Conservation (phyloP, 2,329 filamentous ascomycete genomes). For the Lachnellula cervina region DNA sequence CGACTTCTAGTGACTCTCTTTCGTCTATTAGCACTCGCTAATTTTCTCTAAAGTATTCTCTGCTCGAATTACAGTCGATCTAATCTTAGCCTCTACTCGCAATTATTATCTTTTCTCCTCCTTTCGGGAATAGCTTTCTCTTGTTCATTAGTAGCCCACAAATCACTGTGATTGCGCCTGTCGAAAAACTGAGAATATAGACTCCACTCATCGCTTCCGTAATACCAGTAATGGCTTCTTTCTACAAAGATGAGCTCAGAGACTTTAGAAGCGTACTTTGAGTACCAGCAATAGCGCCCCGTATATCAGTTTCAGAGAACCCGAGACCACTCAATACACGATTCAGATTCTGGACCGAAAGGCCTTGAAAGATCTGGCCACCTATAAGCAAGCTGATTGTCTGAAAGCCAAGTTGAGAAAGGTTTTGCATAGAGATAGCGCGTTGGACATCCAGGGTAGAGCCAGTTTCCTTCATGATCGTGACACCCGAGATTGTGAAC, state of each 20-base stretch:
- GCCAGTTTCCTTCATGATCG: conserved; percentile 22
- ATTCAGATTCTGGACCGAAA: conserved; percentile 16
- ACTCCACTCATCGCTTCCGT: conserved; percentile 24
- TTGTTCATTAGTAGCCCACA: conserved; percentile 25
- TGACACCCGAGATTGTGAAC: conserved; percentile 32
- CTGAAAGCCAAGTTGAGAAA: conserved; percentile 31
- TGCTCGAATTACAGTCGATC: too few species aligned
- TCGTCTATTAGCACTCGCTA: too few species aligned
- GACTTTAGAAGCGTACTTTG: background rate
- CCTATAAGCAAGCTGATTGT: conserved; percentile 33
- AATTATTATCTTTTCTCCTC: too few species aligned
- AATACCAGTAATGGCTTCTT: conserved; percentile 24
- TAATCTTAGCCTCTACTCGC: too few species aligned
- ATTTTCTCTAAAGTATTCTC: too few species aligned
- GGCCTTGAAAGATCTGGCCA: conserved; percentile 34
- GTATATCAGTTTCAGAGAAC: conserved; percentile 21
- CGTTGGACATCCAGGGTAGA: conserved; percentile 18
- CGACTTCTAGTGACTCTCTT: too few species aligned
- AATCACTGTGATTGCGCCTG: conserved; percentile 24
- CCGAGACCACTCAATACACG: conserved; percentile 18
- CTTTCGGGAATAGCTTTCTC: conserved; percentile 13
- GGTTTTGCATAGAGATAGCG: conserved; percentile 33
- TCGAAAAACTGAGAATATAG: conserved; percentile 25
- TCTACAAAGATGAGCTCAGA: conserved; percentile 2
- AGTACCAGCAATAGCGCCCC: conserved; percentile 20